These are phyloP conservation scores for Thuja plicata DNA, from an alignment of 83 land plant genomes.

Conservation along the genomic window DNA sequence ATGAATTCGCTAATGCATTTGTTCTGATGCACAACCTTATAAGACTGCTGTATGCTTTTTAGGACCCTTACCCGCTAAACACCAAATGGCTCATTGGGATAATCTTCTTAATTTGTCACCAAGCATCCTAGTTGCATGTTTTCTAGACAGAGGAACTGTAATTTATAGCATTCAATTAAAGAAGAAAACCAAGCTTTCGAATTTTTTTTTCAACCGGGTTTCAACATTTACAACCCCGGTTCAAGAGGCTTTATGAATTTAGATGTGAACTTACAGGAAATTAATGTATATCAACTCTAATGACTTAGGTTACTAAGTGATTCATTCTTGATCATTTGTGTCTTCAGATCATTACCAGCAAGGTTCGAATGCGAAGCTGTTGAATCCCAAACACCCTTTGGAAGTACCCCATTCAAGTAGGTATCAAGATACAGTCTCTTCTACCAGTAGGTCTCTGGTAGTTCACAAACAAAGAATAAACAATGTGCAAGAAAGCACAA, in stretches of 20 bases:
- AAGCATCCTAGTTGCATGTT: background rate
- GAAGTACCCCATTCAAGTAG: background rate
- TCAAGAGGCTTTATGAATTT: background rate
- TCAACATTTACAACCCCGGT: background rate
- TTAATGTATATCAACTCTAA: too few species aligned
- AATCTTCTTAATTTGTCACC: background rate
- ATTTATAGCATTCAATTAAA: too few species aligned
- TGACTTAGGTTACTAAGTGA: background rate
- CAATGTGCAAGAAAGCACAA: too few species aligned
- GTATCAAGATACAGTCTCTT: constrained; percentile 11
- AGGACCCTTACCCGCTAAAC: too few species aligned
- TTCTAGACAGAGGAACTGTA: too few species aligned
- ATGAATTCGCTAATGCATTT: background rate
- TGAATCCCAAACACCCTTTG: background rate
- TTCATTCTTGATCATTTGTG: too few species aligned
- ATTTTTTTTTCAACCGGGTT: background rate
- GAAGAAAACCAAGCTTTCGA: too few species aligned
- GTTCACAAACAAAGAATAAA: too few species aligned
- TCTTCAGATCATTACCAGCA: constrained; percentile 16
- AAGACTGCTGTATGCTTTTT: too few species aligned
- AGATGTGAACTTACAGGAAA: background rate
- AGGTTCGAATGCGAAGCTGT: background rate
- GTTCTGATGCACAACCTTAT: too few species aligned
- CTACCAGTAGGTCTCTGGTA: too few species aligned
- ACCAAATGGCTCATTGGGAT: too few species aligned